A percentile compares a stretch with the other conserved stretches of the same genome.
Evolutionary conservation across 306 rosid genomes (phyloP).

Genomic region (Cicer chorassanicum): DNA sequence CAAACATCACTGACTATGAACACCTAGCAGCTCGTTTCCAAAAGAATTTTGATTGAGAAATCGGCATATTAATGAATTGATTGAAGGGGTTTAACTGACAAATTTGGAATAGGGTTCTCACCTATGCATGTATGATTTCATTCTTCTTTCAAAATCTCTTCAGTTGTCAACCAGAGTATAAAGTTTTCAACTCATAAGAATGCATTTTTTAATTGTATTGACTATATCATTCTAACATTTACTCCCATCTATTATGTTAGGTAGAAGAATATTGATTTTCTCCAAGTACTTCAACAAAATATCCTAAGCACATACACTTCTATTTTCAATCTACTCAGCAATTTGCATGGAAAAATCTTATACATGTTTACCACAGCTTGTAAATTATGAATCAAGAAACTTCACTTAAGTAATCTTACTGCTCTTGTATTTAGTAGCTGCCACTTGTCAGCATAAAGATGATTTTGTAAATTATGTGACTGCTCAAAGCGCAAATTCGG

Average conservation of each 20-base stretch:
- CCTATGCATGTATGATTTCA: constrained; percentile 7
- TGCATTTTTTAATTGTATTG: background rate
- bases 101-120: constrained; percentile 11
- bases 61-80: constrained; percentile 11
- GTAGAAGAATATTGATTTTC: constrained; percentile 27
- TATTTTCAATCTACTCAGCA: constrained; percentile 27
- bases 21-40: background rate
- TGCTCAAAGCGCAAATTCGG: constrained; percentile 10
- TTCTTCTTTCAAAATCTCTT: constrained; percentile 34
- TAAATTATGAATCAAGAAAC: constrained; percentile 22
- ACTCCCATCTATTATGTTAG: constrained; percentile 19
- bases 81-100: constrained; percentile 4
- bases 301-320: constrained; percentile 2
- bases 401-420: constrained; percentile 25
- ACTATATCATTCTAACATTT: constrained; percentile 17
- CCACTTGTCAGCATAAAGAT: constrained; percentile 16
- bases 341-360: background rate
- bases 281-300: constrained; percentile 25
- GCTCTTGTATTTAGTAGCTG: constrained; percentile 17
- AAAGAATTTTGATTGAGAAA: constrained; percentile 34
- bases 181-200: constrained; percentile 13
- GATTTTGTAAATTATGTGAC: constrained; percentile 6
- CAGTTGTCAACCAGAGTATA: constrained; percentile 2
- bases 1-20: background rate
- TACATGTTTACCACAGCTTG: constrained; percentile 16